A percentile compares a stretch with the other conserved stretches of the same genome.
These are phyloP conservation scores for Sporothrix humicola DNA, from an alignment of 2,329 filamentous ascomycete genomes.

Conservation along the genomic window DNA sequence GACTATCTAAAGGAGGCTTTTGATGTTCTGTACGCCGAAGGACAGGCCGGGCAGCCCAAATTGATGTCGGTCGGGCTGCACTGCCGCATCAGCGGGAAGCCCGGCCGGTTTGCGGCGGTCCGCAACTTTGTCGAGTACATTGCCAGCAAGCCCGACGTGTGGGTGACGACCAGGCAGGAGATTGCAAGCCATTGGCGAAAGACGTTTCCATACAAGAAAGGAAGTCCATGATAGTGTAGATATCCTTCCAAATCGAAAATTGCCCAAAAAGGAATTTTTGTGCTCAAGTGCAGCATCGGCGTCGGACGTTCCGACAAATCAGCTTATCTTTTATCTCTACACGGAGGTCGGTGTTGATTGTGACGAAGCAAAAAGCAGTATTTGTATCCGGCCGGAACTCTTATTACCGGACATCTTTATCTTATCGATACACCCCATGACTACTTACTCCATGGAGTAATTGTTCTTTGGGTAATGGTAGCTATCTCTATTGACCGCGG, in stretches of 20 bases:
- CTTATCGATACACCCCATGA: background rate
- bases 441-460: background rate
- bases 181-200: constrained; percentile 48
- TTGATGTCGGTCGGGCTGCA: constrained; percentile 65
- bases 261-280: background rate
- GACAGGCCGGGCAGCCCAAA: constrained; percentile 54
- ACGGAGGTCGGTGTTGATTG: background rate
- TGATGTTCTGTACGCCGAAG: constrained; percentile 60
- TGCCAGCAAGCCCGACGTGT: constrained; percentile 56
- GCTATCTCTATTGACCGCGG: background rate
- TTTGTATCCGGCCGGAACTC: background rate
- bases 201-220: constrained; percentile 13
- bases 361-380: background rate
- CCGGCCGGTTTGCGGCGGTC: constrained; percentile 57
- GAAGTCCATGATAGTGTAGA: background rate
- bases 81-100: constrained; percentile 58
- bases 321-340: constrained; percentile 12
- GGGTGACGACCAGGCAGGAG: constrained; percentile 59
- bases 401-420: background rate
- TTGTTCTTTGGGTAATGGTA: background rate
- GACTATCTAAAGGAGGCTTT: constrained; percentile 58
- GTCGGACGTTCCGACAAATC: background rate
- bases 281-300: background rate
- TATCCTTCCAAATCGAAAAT: background rate
- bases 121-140: constrained; percentile 61